Base-by-base conservation (phyloP, 208 protist species). In the Strigomonas culicis region DNA sequence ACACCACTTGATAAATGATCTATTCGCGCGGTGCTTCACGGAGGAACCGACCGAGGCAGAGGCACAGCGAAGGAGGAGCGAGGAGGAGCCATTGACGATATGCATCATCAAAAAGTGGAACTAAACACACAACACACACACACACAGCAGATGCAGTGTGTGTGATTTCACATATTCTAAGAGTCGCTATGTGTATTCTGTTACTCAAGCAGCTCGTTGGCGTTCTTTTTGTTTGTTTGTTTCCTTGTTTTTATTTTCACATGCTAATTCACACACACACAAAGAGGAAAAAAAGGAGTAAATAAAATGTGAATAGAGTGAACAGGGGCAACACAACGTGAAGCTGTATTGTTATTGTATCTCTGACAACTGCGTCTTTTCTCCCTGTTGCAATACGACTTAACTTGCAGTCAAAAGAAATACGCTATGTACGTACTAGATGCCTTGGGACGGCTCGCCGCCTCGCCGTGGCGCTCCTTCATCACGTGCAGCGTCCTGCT, bases 31-130 rank as follows among this genome's bases (percentile, higher is more conserved):
- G 3, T 58, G 19, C 19, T 19, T 25, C 21, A 4, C 13, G 7
- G 21, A 24, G 21, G 44, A 50, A 4, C 3, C 44, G 44, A 50
- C 19, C 4, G 3, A 50, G 44, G 19, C 44, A 50, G 7, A 50
- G 21, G 13, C 7, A 25, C 21, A 50, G 44, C 21, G 44, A 19
- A 19, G 15, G 44, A 24, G 44, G 4, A 19, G 19, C 3, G 21
- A 50, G 21, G 21, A 60, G 11, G 28, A 46, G 19, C 28, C 32
- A 44, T 4, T 39, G 30, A 47, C 32, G 2, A 46, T 60, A 28
- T 60, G 56, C 50, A 34, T 63, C 1, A 41, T 59, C 2, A 36
- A 59, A 59, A 46, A 63, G 21, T 46, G 58, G 32, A 32, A 25
- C 31, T 32, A 43, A 50, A 63, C 13, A 6, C 10, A 63, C 3